Percentiles rank a stretch among this genome's conserved stretches.
These are phyloP conservation scores for Phaeoacremonium minimum DNA, from an alignment of 2,329 filamentous ascomycete species.

Conservation along the genomic window DNA sequence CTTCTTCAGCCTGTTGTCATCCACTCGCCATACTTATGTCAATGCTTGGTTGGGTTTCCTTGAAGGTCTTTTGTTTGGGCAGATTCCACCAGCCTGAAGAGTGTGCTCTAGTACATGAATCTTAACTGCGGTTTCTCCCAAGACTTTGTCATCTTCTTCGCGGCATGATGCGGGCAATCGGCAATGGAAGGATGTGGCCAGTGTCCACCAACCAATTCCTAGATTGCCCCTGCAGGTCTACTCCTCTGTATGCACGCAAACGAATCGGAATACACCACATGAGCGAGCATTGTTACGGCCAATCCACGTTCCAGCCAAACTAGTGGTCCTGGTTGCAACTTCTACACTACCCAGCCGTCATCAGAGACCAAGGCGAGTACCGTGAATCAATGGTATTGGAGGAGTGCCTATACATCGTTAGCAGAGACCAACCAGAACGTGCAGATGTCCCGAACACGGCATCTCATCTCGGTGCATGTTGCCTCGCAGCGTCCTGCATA, in stretches of 20 bases:
- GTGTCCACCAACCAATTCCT: too few species aligned
- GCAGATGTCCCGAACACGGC: neutral
- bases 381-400: neutral
- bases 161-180: too few species aligned
- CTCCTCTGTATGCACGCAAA: neutral
- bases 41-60: too few species aligned
- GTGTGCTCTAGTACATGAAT: too few species aligned
- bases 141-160: too few species aligned
- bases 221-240: neutral
- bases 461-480: neutral
- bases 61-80: too few species aligned
- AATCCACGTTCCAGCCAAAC: neutral
- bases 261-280: neutral
- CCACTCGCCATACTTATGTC: too few species aligned
- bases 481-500: neutral
- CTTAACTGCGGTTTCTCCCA: neutral
- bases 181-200: too few species aligned
- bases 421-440: neutral
- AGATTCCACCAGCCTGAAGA: too few species aligned
- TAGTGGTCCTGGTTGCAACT: neutral
- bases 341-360: neutral
- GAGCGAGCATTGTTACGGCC: neutral
- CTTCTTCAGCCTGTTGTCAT: too few species aligned
- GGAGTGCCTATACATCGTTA: neutral
- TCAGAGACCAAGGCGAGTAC: neutral